Evolutionary conservation across 768 basidiomycete genomes (phyloP), one percentile per base, ranked within the genome.

Genomic region (Russula virescens): DNA sequence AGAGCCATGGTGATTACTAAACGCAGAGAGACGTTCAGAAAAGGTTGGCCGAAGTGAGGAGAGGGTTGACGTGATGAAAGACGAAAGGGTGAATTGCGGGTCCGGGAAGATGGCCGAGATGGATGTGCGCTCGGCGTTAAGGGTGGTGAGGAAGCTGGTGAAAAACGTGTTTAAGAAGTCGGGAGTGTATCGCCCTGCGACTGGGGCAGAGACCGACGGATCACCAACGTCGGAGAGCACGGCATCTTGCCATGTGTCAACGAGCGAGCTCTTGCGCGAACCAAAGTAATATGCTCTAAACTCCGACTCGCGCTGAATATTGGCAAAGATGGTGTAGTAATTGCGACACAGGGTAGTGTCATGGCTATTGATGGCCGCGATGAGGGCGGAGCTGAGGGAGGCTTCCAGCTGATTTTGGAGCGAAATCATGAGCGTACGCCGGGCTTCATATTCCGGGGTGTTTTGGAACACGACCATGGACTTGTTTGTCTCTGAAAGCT

Each of bases 351-450:
- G 80, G 14, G 81, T 76, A 42, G 87, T 79, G 71, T 98, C 93
- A 66, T 85, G 83, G 2, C 84, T 79, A 62, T 86, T 88, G 73
- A 98, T 89, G 6, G 93, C 91, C 28, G 88, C 86, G 28, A 94
- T 89, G 53, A 99, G 79, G 1, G 91, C 90, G n/a, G 91, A 88
- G 71, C 91, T 93, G 61, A 96, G 81, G 1, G 89, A 85, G 1
- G 92, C 91, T 75, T 99, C 97, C 52, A 98, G 85, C 73, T 97
- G 91, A 71, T 99, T 98, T 72, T 97, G 94, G 31, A 99, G 81
- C 62, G 87, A 93, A 63, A 94, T 85, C 85, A 98, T 85, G 38
- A 99, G 78, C 3, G 85, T 81, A 42, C 91, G 83, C 23, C 94
- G 83, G 26, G 83, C 83, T 69, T 98, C 95, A 71, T 92, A 95